Percentiles rank a stretch among this genome's conserved stretches.
Evolutionary conservation across 1,284 basidiomycete genomes (phyloP).

Genomic region (Naganishia liquefaciens): DNA sequence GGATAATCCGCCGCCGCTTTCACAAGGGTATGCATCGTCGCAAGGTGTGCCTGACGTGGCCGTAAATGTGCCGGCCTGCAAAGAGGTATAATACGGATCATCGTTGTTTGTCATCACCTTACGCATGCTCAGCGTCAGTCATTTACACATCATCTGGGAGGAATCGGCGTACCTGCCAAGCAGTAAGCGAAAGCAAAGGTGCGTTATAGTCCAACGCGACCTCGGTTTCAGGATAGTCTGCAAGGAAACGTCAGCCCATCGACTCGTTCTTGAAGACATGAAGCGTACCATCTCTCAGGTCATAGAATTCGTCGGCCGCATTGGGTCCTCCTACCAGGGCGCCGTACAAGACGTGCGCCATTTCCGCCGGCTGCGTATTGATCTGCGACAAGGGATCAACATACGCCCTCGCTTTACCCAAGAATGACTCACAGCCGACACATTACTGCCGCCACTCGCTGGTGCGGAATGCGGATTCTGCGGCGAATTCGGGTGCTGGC

Average conservation of each 20-base stretch:
- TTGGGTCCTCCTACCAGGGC: conserved; percentile 85
- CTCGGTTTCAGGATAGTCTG: conserved; percentile 50
- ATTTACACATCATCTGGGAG: background rate
- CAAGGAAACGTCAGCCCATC: conserved; percentile 7
- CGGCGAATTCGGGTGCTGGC: conserved; percentile 83
- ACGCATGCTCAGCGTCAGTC: background rate
- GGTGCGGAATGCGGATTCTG: conserved; percentile 83
- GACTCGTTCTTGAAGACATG: conserved; percentile 12
- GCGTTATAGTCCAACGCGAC: conserved; percentile 67
- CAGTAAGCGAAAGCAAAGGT: conserved; percentile 76
- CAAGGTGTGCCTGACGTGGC: conserved; percentile 71
- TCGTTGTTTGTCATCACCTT: conserved; percentile 35
- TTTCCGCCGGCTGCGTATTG: conserved; percentile 68
- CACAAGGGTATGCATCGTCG: conserved; percentile 67
- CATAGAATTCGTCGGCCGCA: conserved; percentile 71
- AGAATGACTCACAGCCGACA: conserved; percentile 45
- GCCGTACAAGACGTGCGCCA: conserved; percentile 78
- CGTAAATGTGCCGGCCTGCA: conserved; percentile 68
- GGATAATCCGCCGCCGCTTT: conserved; percentile 56
- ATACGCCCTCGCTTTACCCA: background rate
- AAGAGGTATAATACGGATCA: conserved; percentile 74
- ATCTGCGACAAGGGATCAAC: conserved; percentile 55
- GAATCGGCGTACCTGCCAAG: conserved; percentile 53
- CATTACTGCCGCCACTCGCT: conserved; percentile 72
- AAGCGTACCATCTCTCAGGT: conserved; percentile 67